These are phyloP conservation scores for Boletus rubescentipes DNA, from an alignment of 768 basidiomycete genomes.

Conservation along the genomic window DNA sequence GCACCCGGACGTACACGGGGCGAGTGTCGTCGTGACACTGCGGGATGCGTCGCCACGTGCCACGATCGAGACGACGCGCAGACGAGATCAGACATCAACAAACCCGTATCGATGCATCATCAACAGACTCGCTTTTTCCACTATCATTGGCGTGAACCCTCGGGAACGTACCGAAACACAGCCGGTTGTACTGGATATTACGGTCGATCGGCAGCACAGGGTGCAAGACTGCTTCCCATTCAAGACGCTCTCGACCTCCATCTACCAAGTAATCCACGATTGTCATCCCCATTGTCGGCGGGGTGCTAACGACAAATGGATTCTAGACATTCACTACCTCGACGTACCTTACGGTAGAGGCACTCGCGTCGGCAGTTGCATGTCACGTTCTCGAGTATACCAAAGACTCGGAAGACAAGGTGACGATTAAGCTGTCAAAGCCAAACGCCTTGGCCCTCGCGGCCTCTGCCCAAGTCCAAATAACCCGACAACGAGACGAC, in stretches of 20 bases:
- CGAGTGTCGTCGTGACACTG: constrained; percentile 47
- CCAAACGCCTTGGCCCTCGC: constrained; percentile 71
- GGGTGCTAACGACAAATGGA: not conserved
- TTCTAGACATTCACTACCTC: constrained; percentile 48
- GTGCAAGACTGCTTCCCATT: constrained; percentile 12
- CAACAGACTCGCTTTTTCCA: constrained; percentile 45
- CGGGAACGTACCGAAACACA: constrained; percentile 68
- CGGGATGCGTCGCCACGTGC: constrained; percentile 48
- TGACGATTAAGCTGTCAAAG: constrained; percentile 65
- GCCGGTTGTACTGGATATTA: constrained; percentile 52
- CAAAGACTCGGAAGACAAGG: constrained; percentile 18
- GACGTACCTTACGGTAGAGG: constrained; percentile 65
- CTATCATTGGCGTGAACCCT: constrained; percentile 67
- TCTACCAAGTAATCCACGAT: constrained; percentile 7
- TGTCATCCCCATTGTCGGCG: no score
- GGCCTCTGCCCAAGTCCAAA: constrained; percentile 59
- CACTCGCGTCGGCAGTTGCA: constrained; percentile 60
- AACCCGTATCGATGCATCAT: constrained; percentile 27
- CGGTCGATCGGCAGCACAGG: constrained; percentile 20
- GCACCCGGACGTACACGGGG: constrained; percentile 34
- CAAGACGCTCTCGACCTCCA: constrained; percentile 33
- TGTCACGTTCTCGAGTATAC: constrained; percentile 40
- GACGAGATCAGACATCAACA: constrained; percentile 13
- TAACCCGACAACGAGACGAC: constrained; percentile 46
- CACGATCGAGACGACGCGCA: constrained; percentile 39